Conservation (phyloP, 805 yeast genomes). For the Ogataea nonfermentans region DNA sequence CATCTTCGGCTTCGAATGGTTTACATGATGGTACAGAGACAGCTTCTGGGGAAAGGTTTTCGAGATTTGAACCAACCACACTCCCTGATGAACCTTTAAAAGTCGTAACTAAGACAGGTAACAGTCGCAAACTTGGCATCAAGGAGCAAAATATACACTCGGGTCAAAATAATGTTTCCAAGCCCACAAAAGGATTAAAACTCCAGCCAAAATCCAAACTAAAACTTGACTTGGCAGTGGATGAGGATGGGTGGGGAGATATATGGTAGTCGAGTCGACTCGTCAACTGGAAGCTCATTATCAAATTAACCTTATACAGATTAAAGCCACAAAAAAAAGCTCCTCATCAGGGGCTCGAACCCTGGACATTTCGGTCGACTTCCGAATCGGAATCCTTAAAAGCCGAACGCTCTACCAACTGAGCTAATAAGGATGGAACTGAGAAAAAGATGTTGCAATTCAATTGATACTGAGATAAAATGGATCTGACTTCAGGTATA, state of each 20-base stretch:
- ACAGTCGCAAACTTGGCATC: too few species aligned
- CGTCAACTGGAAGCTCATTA: too few species aligned
- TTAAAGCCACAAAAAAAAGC: constrained; percentile 24
- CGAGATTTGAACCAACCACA: too few species aligned
- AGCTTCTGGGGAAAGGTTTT: too few species aligned
- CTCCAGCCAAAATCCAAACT: constrained; percentile 32
- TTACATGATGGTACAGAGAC: too few species aligned
- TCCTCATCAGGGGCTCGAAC: constrained; percentile 63
- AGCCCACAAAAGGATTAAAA: constrained; percentile 19
- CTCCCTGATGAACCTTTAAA: too few species aligned
- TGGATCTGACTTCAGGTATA: too few species aligned
- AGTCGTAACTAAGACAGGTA: not conserved
- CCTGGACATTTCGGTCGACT: constrained; percentile 58
- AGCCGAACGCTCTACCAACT: constrained; percentile 73
- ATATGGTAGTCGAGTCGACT: constrained; percentile 21
- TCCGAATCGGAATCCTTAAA: constrained; percentile 38
- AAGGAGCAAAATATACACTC: not conserved
- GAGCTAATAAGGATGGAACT: constrained; percentile 50
- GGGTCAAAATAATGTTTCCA: not conserved
- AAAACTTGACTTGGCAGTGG: constrained; percentile 34
- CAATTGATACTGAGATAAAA: too few species aligned
- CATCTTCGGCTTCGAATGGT: too few species aligned
- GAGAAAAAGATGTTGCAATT: not conserved
- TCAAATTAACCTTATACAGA: too few species aligned
- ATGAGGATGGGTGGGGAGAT: constrained; percentile 46